Conservation (phyloP, 495 filamentous ascomycete species). For the Aspergillus kassunensis region DNA sequence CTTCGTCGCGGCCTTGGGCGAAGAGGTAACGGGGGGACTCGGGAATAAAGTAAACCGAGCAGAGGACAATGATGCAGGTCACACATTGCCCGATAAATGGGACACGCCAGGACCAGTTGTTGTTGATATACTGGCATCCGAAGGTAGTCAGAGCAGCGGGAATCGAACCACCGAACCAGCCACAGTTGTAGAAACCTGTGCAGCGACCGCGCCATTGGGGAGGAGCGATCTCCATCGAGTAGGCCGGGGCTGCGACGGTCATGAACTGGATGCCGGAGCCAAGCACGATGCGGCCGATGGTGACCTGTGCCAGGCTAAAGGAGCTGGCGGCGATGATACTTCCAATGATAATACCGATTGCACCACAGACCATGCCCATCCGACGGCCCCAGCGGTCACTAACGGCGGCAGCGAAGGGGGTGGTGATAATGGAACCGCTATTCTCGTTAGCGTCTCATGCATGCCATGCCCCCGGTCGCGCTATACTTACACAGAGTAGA, state of each 20-base stretch:
- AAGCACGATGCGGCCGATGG: constrained; percentile 70
- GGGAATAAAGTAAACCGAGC: constrained; percentile 55
- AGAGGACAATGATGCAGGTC: constrained; percentile 49
- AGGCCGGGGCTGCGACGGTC: constrained; percentile 68
- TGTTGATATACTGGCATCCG: constrained; percentile 39
- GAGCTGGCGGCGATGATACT: constrained; percentile 50
- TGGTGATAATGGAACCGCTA: constrained; percentile 51
- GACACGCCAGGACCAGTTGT: constrained; percentile 52
- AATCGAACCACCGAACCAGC: constrained; percentile 56
- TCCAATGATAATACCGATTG: constrained; percentile 57
- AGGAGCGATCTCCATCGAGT: constrained; percentile 73
- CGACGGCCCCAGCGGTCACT: constrained; percentile 53
- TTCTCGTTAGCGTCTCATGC: not conserved
- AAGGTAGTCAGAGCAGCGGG: constrained; percentile 40
- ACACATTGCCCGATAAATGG: constrained; percentile 46
- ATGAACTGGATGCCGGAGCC: constrained; percentile 72
- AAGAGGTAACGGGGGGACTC: constrained; percentile 59
- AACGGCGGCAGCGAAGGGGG: constrained; percentile 30
- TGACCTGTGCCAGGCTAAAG: constrained; percentile 51
- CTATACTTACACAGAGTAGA: constrained; percentile 51
- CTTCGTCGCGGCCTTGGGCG: constrained; percentile 48
- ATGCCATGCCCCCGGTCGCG: not conserved
- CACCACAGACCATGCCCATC: constrained; percentile 63
- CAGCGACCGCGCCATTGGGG: constrained; percentile 61
- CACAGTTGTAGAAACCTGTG: constrained; percentile 55